phyloP scores from a whole-genome alignment of 768 basidiomycete species.

The Butyriboletus loyo region DNA sequence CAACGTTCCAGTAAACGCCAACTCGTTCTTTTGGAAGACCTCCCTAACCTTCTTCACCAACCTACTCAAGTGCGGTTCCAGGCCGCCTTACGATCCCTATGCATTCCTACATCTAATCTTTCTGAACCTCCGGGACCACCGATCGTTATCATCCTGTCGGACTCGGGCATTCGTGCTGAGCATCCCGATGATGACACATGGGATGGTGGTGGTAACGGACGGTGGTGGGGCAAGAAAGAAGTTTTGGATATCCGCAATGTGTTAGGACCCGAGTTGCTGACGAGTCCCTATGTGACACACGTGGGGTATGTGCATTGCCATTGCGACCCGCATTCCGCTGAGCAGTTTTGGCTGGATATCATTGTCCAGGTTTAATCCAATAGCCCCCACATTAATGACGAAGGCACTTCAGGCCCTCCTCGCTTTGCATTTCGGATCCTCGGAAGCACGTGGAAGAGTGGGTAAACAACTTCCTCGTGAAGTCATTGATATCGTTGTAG shows the following conservation, averaged over 20 bases:
- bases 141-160: slow-evolving; percentile 79
- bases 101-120: slow-evolving; percentile 23
- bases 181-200: slow-evolving; percentile 46
- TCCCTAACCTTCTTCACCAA: slow-evolving; percentile 85
- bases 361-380: slow-evolving; percentile 76
- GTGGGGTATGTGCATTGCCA: slow-evolving; percentile 55
- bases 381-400: slow-evolving; percentile 81
- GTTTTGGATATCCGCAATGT: slow-evolving; percentile 68
- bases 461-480: slow-evolving; percentile 54
- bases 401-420: slow-evolving; percentile 70
- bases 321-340: not conserved
- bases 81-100: slow-evolving; percentile 58
- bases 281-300: slow-evolving; percentile 74
- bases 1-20: slow-evolving; percentile 38
- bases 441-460: slow-evolving; percentile 3
- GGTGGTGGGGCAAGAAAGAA: slow-evolving; percentile 48
- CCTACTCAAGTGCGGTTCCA: slow-evolving; percentile 73
- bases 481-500: slow-evolving; percentile 70
- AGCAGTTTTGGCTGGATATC: not conserved
- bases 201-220: slow-evolving; percentile 41
- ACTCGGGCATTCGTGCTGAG: slow-evolving; percentile 77
- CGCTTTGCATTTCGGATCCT: slow-evolving; percentile 42
- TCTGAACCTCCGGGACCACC: slow-evolving; percentile 42
- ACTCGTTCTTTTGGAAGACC: slow-evolving; percentile 80
- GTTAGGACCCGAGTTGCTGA: slow-evolving; percentile 63